Evolutionary conservation across 2,329 filamentous ascomycete genomes (phyloP).

Genomic region (Coniochaeta hoffmannii): DNA sequence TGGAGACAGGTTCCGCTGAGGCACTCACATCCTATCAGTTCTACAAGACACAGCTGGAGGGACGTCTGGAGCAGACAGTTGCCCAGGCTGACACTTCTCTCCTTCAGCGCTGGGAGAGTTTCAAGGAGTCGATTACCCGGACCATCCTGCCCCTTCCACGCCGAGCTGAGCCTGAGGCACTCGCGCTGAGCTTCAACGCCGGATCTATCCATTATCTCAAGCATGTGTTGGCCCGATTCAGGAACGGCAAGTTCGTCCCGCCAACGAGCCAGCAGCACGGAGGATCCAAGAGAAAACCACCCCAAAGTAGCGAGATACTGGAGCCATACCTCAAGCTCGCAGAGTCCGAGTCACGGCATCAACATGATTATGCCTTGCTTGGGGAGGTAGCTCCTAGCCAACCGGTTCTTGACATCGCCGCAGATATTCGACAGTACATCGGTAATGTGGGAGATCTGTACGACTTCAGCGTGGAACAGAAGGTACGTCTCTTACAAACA

Average conservation of each 20-base stretch:
- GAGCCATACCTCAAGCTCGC: background rate
- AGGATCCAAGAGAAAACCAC: background rate
- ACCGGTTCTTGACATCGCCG: background rate
- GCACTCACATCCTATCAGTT: background rate
- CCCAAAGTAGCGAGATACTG: background rate
- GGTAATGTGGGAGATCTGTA: conserved; percentile 27
- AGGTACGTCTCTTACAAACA: no score
- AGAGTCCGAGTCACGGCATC: background rate
- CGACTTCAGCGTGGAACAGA: conserved; percentile 35
- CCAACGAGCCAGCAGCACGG: background rate
- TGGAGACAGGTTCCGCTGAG: conserved; percentile 5
- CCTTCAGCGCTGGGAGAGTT: conserved; percentile 25
- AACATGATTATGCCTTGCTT: background rate
- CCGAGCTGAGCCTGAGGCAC: conserved; percentile 19
- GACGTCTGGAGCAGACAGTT: background rate
- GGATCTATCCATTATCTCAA: conserved; percentile 26
- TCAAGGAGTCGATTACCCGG: conserved; percentile 29
- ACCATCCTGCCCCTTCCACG: conserved; percentile 32
- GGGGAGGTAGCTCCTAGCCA: background rate
- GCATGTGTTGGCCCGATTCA: conserved; percentile 3
- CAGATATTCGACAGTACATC: conserved; percentile 20
- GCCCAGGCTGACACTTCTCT: conserved; percentile 3
- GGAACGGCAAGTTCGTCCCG: background rate
- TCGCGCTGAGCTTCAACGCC: conserved; percentile 22
- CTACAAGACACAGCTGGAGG: background rate